Conservation (phyloP, 345 rosid species). For the Litchi chinensis region DNA sequence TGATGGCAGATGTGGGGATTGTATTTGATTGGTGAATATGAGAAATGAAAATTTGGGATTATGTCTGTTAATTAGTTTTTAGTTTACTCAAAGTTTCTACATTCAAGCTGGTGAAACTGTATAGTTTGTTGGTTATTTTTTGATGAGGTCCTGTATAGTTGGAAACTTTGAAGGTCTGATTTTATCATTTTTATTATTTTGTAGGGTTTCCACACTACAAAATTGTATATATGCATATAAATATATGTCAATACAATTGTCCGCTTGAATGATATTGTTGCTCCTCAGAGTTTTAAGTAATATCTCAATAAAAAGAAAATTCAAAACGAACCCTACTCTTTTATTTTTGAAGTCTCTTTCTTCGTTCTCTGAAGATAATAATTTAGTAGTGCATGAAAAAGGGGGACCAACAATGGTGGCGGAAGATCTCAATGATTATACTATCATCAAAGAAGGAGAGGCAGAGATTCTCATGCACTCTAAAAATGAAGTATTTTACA, state of each 20-base stretch:
- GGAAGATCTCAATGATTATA: constrained; percentile 71
- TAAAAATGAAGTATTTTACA: constrained; percentile 90
- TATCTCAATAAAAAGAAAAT: neutral
- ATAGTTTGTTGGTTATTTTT: too few species aligned
- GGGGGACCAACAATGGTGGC: constrained; percentile 29
- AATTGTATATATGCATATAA: neutral
- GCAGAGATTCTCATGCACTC: constrained; percentile 96
- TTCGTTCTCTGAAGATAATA: neutral
- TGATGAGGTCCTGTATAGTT: too few species aligned
- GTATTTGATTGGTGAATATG: too few species aligned
- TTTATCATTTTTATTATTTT: too few species aligned
- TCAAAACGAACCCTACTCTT: neutral
- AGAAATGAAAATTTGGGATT: too few species aligned
- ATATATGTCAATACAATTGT: neutral
- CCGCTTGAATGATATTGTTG: neutral
- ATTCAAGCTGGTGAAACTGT: too few species aligned
- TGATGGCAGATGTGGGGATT: too few species aligned
- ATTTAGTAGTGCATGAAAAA: constrained; percentile 19
- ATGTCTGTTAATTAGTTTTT: too few species aligned
- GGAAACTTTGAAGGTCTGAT: too few species aligned
- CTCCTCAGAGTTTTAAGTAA: constrained; percentile 3
- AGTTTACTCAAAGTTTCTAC: too few species aligned
- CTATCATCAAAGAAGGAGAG: constrained; percentile 89
- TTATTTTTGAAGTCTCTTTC: neutral
- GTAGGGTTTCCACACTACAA: neutral